Base-by-base conservation (phyloP, 1,284 basidiomycete species). In the Singerocomus rubriflavus region DNA sequence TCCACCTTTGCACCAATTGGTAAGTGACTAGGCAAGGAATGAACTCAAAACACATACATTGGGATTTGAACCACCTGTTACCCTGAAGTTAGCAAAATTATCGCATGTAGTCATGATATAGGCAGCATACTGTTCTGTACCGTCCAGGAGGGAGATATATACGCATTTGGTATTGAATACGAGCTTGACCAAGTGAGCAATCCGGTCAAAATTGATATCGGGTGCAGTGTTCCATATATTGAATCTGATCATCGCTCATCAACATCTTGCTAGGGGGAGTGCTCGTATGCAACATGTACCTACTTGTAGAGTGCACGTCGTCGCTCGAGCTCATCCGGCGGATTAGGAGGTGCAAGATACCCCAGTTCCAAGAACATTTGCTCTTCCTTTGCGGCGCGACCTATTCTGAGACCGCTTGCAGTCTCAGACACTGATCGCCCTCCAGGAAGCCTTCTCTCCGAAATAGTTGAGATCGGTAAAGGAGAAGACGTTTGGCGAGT, bases 91-190 rank as follows among this genome's bases (percentile, higher is more conserved):
- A 57, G 55, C 31, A 25, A 53, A 51, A 17, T 44, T 21, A 39
- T 38, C 7, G 25, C 30, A 50, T 27, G 17, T 25, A 6, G 45
- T 41, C 13, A 47, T 16, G 39, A 44, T 11, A 29, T 41, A 54
- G 44, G 50, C 31, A 41, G 11, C 79, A 71, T 66, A 90, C 82
- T 93, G 88, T 53, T 88, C 84, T 46, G 85, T 84, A 30, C 82
- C 82, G 65, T 95, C 93, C 12, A 95, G 78, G 36, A 97, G 72
- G 5, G 87, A 83, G 36, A 98, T 88, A 16, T 85, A 68, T 5
- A 95, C 93, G 25, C 89, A 83, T 63, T 91, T 91, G 1, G 92
- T 91, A 64, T 83, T 90, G 72, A 98, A 97, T 12, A 98, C 94
- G 29, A 98, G 75, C 72, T 95, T 96, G 47, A 89, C 90, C 43